Percentiles rank a stretch among this genome's conserved stretches.
These are phyloP conservation scores for Willaertia magna DNA, from an alignment of 208 protist species.

Conservation along the genomic window DNA sequence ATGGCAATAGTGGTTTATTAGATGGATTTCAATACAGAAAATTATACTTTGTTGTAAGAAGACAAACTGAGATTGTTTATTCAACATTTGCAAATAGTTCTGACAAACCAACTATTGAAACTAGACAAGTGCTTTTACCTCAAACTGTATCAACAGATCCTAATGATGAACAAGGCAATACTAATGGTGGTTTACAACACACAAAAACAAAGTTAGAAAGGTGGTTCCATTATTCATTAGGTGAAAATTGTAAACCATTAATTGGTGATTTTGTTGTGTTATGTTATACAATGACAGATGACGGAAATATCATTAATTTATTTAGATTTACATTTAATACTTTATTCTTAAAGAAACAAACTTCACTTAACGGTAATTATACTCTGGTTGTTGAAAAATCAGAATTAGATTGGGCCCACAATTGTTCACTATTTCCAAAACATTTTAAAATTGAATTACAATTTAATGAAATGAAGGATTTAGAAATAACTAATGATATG, in stretches of 20 bases:
- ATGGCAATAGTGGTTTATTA: too few species aligned
- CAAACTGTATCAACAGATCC: not conserved
- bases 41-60: not conserved
- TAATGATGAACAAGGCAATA: not conserved
- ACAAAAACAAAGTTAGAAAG: not conserved
- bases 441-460: not conserved
- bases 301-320: not conserved
- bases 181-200: too few species aligned
- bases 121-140: too few species aligned
- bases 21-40: not conserved
- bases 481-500: not conserved
- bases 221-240: not conserved
- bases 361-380: too few species aligned
- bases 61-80: not conserved
- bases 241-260: not conserved
- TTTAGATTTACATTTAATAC: not conserved
- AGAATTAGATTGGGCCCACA: not conserved
- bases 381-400: not conserved
- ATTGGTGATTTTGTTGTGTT: not conserved
- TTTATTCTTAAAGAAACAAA: not conserved
- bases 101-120: not conserved
- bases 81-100: not conserved
- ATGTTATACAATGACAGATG: not conserved
- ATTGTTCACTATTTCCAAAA: not conserved
- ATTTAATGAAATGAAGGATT: not conserved